These are phyloP conservation scores for Stentor roeselii DNA, from an alignment of 73 alveolate species.

Conservation along the genomic window DNA sequence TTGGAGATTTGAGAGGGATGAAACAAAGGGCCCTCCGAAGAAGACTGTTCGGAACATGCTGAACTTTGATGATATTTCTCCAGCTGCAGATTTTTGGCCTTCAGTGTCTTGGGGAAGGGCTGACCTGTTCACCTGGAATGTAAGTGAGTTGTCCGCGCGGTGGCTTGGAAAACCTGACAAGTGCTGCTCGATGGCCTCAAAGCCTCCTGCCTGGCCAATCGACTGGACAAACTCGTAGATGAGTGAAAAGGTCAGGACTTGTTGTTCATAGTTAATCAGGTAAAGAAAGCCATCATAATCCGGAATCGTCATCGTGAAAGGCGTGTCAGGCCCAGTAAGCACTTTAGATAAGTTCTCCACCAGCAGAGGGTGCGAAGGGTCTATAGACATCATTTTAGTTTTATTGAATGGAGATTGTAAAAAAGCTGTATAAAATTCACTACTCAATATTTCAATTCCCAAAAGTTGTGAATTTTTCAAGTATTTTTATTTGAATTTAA, in stretches of 20 bases:
- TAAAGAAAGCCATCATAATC: constrained; percentile 19
- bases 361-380: constrained; percentile 18
- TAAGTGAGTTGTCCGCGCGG: neutral
- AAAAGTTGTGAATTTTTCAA: no score
- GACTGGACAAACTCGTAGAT: neutral
- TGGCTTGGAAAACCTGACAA: constrained; percentile 21
- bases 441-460: no score
- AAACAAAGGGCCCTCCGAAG: constrained; percentile 1
- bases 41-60: constrained; percentile 20
- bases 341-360: neutral
- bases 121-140: neutral
- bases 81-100: neutral
- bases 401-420: no score
- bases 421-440: no score
- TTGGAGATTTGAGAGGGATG: neutral
- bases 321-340: neutral
- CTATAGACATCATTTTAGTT: constrained; percentile 23
- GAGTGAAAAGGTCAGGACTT: neutral
- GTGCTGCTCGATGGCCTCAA: neutral
- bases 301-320: neutral
- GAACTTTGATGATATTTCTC: neutral
- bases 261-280: neutral
- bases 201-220: constrained; percentile 23
- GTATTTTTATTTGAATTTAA: no score
- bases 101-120: constrained; percentile 2